Percentiles rank a stretch among this genome's conserved stretches.
These are phyloP conservation scores for Candida pseudoglaebosa DNA, from an alignment of 805 yeast species.

Conservation along the genomic window DNA sequence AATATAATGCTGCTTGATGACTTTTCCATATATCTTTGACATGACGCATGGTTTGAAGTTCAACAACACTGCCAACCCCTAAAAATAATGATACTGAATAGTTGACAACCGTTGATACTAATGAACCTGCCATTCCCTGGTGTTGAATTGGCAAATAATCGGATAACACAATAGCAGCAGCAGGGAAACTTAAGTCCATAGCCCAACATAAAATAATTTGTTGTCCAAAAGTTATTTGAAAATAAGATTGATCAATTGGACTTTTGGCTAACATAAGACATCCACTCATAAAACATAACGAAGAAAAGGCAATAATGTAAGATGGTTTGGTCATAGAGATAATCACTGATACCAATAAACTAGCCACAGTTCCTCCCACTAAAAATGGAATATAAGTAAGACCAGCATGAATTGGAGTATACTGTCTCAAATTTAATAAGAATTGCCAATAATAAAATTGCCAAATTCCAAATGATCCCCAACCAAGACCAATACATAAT, in stretches of 20 bases:
- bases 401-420: conserved; percentile 28
- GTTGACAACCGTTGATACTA: conserved; percentile 66
- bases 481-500: conserved; percentile 53
- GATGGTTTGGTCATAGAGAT: conserved; percentile 48
- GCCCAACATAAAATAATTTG: conserved; percentile 61
- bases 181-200: conserved; percentile 77
- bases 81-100: conserved; percentile 69
- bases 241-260: conserved; percentile 59
- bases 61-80: conserved; percentile 70
- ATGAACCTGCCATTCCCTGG: conserved; percentile 78
- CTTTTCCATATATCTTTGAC: conserved; percentile 29
- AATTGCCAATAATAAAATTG: conserved; percentile 59
- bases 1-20: conserved; percentile 54
- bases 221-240: conserved; percentile 53
- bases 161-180: conserved; percentile 61
- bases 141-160: conserved; percentile 56
- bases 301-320: conserved; percentile 46
- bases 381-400: conserved; percentile 46
- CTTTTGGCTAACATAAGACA: conserved; percentile 48
- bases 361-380: conserved; percentile 54
- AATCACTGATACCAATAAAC: conserved; percentile 46
- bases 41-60: conserved; percentile 22
- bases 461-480: conserved; percentile 79
- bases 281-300: conserved; percentile 54
- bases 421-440: conserved; percentile 45